Evolutionary conservation across 495 filamentous ascomycete genomes (phyloP), one percentile per base, ranked within the genome.

Genomic region (Aspergillus coremiiformis): DNA sequence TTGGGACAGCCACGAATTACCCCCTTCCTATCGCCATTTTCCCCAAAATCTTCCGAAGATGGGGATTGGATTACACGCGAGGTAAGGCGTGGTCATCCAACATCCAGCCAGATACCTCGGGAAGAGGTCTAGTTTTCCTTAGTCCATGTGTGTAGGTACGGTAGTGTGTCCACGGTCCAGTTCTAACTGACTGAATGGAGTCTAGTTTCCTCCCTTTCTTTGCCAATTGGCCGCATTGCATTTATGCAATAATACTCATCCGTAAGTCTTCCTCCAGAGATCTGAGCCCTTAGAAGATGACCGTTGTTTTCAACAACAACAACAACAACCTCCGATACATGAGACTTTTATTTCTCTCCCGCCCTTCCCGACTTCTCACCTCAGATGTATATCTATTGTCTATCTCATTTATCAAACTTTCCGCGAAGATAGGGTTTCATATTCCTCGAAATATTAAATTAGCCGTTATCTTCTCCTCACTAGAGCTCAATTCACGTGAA

Each of bases 1-100:
- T 61, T 57, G 19, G 55, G 59, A 55, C 37, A 21, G 35, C 24
- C 52, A 52, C 51, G 54, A 61, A 53, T 19, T 41, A 17, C 37
- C 37, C 37, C 37, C 17, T 41, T 49, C 47, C 30, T 47, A 27
- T 48, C 52, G 45, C 42, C 23, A 29, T 45, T n/a, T 15, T 24
- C 27, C n/a, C 44, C 24, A 29, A 21, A 47, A 47, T 29, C n/a
- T 33, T 15, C 44, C 44, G 44, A 47, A 14, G 44, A 33, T 19
- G n/a, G 27, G 44, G 44, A 41, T 35, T 35, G 32, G 32, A n/a
- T 15, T 35, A 21, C 4, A 41, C 15, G 37, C 37, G 37, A 41
- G 21, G 37, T 41, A 41, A 17, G 37, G 15, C 37, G 19, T 15
- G 15, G 17, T 41, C 37, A 41, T 41, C 21, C 37, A 21, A 21